phyloP scores from a whole-genome alignment of 805 yeast species.

The Candida chilensis region DNA sequence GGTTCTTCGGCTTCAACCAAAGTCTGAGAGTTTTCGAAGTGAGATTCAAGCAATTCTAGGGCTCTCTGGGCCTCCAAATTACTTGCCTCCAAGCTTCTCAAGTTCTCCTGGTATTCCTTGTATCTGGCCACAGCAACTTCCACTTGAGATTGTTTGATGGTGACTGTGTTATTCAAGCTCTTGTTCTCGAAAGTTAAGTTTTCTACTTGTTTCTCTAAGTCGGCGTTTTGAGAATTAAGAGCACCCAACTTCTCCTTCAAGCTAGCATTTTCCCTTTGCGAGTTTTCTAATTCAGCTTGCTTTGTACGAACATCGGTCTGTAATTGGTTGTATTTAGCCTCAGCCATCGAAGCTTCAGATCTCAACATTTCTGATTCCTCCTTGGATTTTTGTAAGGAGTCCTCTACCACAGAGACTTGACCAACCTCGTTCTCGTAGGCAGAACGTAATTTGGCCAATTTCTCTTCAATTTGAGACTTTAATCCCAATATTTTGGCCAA shows the following conservation, averaged over 20 bases:
- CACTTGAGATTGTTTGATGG: conserved; percentile 64
- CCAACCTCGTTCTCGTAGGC: conserved; percentile 74
- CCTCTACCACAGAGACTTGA: conserved; percentile 67
- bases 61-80: conserved; percentile 10
- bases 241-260: conserved; percentile 62
- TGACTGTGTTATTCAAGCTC: conserved; percentile 52
- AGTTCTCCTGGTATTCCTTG: conserved; percentile 21
- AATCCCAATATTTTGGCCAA: conserved; percentile 55
- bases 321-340: conserved; percentile 68
- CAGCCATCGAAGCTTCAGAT: conserved; percentile 66
- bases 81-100: conserved; percentile 14
- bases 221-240: conserved; percentile 58
- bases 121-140: conserved; percentile 48
- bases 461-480: conserved; percentile 66
- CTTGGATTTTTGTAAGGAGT: conserved; percentile 45
- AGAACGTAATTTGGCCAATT: conserved; percentile 54
- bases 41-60: too few relatives aligned
- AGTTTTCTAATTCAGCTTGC: conserved; percentile 50
- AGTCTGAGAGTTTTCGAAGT: too few relatives aligned
- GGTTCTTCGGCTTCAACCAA: too few relatives aligned
- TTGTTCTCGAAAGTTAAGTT: conserved; percentile 43
- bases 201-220: conserved; percentile 47
- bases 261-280: conserved; percentile 58
- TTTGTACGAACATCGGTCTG: conserved; percentile 55
- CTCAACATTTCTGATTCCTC: conserved; percentile 62